Percentiles rank a stretch among this genome's conserved stretches.
Evolutionary conservation across 306 rosid species (phyloP).

Genomic region (Acacia confusa): DNA sequence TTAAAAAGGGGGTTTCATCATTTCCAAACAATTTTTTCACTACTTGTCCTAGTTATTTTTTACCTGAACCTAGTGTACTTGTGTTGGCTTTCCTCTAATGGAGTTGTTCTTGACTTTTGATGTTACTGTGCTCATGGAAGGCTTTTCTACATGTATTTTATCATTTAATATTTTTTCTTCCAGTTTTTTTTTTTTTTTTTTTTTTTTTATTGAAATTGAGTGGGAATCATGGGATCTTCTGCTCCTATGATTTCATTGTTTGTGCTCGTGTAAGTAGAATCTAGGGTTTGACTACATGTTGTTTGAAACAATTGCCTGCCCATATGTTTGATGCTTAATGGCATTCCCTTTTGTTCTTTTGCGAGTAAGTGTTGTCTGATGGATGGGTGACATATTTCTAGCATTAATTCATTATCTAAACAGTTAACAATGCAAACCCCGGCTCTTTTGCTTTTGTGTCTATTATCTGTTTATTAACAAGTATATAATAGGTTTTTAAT

Average conservation of each 20-base stretch:
- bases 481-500: background rate
- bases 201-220: background rate
- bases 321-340: background rate
- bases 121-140: background rate
- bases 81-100: background rate
- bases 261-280: background rate
- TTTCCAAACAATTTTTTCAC: background rate
- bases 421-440: background rate
- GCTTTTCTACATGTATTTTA: background rate
- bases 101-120: background rate
- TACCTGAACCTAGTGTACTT: background rate
- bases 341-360: background rate
- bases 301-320: background rate
- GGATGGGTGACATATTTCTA: background rate
- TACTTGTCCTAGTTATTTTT: background rate
- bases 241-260: background rate
- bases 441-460: background rate
- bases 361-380: background rate
- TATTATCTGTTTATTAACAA: background rate
- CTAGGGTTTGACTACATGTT: background rate
- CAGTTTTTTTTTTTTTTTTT: too few relatives aligned
- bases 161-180: background rate
- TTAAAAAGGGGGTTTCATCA: background rate
- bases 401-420: background rate
- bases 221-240: background rate